These are phyloP conservation scores for Echria macrotheca DNA, from an alignment of 495 filamentous ascomycete species.

Conservation along the genomic window DNA sequence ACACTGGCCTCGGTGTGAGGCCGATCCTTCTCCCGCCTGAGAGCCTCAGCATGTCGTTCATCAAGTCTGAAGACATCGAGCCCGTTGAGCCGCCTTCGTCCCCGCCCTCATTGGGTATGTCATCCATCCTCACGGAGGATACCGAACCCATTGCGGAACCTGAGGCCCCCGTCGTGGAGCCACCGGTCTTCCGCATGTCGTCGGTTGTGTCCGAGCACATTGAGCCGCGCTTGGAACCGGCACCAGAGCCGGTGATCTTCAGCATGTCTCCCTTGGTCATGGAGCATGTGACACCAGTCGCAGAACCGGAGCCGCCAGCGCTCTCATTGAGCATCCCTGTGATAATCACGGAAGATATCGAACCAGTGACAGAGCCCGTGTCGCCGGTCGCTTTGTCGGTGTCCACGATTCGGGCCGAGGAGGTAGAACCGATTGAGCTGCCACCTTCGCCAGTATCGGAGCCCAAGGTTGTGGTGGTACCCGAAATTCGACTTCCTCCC, in stretches of 20 bases:
- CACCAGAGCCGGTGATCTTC: conserved; percentile 16
- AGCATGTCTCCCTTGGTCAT: conserved; percentile 16
- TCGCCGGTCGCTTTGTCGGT: conserved; percentile 17
- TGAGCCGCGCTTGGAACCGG: conserved; percentile 21
- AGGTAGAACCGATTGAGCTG: conserved; percentile 20
- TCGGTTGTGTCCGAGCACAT: conserved; percentile 23
- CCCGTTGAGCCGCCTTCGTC: conserved; percentile 17
- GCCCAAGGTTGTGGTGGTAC: background rate
- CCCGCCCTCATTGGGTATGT: conserved; percentile 13
- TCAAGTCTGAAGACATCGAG: conserved; percentile 27
- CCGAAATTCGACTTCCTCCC: background rate
- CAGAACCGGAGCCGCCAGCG: conserved; percentile 17
- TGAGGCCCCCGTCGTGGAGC: conserved; percentile 11
- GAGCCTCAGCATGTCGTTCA: conserved; percentile 22
- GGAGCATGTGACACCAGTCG: conserved; percentile 24
- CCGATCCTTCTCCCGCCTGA: conserved; percentile 19
- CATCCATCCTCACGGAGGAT: conserved; percentile 13
- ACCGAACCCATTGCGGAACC: conserved; percentile 20
- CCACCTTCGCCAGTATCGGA: conserved; percentile 8
- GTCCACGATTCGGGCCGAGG: conserved; percentile 18
- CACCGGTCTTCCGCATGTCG: conserved; percentile 21
- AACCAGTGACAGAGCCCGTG: conserved; percentile 20
- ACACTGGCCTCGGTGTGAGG: conserved; percentile 12
- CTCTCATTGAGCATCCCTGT: conserved; percentile 24
- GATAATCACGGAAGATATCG: conserved; percentile 23